phyloP scores from a whole-genome alignment of 2,329 filamentous ascomycete genomes.

The Scytalidium sp. region DNA sequence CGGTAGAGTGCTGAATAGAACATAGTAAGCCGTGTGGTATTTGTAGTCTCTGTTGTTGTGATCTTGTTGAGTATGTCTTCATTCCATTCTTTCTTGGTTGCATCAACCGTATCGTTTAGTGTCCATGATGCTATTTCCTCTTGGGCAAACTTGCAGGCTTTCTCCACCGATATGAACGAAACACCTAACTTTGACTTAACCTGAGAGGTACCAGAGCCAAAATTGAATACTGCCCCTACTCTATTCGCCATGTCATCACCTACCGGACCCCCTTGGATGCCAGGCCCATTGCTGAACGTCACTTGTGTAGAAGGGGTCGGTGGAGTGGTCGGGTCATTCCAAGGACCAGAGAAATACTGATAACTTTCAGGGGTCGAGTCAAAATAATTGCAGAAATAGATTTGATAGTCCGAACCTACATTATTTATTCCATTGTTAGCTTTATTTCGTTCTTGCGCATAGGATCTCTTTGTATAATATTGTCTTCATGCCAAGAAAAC shows the following conservation, averaged over 20 bases:
- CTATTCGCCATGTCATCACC: slow-evolving; percentile 42
- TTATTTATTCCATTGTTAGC: slow-evolving; percentile 68
- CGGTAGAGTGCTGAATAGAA: slow-evolving; percentile 56
- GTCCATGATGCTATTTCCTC: slow-evolving; percentile 41
- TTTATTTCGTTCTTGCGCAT: slow-evolving; percentile 46
- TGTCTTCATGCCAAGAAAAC: too few relatives aligned
- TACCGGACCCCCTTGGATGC: slow-evolving; percentile 46
- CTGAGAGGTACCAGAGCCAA: slow-evolving; percentile 32
- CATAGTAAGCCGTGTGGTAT: slow-evolving; percentile 46
- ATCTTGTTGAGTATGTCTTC: slow-evolving; percentile 60
- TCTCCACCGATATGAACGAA: slow-evolving; percentile 7
- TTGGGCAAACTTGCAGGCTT: slow-evolving; percentile 25
- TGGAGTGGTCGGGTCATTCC: slow-evolving; percentile 13
- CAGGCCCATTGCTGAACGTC: slow-evolving; percentile 40
- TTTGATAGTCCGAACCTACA: slow-evolving; percentile 56
- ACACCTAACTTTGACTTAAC: slow-evolving; percentile 38
- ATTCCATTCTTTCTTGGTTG: slow-evolving; percentile 55
- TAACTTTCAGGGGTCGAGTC: slow-evolving; percentile 36
- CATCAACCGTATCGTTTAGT: slow-evolving; percentile 34
- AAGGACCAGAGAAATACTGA: slow-evolving; percentile 41
- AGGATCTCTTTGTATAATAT: background rate
- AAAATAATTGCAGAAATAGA: slow-evolving; percentile 63
- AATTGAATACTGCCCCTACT: slow-evolving; percentile 34
- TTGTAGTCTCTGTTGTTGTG: slow-evolving; percentile 33
- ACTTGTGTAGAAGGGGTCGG: slow-evolving; percentile 3